phyloP scores from a whole-genome alignment of 1,284 basidiomycete species.

The Leccinum subspadiceum region DNA sequence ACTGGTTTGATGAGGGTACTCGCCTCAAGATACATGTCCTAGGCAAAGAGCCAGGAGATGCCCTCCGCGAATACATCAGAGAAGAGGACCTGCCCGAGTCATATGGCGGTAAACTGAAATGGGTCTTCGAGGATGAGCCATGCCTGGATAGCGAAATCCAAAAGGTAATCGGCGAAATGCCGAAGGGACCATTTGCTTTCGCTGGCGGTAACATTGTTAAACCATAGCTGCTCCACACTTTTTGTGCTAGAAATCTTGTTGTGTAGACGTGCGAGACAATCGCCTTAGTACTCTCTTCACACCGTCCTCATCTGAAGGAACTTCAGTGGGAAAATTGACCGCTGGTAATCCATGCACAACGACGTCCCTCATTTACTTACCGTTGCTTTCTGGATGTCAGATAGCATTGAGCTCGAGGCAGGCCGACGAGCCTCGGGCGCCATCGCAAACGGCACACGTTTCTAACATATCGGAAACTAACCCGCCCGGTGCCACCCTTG shows the following conservation, averaged over 20 bases:
- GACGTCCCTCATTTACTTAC: neutral
- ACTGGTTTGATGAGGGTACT: slow-evolving; percentile 77
- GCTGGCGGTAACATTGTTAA: slow-evolving; percentile 39
- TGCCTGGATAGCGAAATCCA: slow-evolving; percentile 48
- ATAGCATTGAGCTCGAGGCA: neutral
- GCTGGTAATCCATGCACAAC: neutral
- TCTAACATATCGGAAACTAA: neutral
- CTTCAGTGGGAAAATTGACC: neutral
- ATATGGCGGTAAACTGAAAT: slow-evolving; percentile 71
- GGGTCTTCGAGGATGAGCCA: slow-evolving; percentile 64
- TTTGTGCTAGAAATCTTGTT: neutral
- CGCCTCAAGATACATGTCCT: slow-evolving; percentile 69
- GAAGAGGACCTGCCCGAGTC: slow-evolving; percentile 54
- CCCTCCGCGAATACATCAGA: slow-evolving; percentile 53
- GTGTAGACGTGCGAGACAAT: neutral
- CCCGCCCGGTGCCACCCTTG: neutral
- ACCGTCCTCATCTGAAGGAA: neutral
- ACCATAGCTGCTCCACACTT: slow-evolving; percentile 6
- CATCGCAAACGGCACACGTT: neutral
- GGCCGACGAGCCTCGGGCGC: neutral
- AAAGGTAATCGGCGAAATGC: slow-evolving; percentile 43
- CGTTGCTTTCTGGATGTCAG: neutral
- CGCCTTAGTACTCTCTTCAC: neutral
- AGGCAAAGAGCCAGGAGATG: slow-evolving; percentile 51
- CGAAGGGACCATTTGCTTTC: slow-evolving; percentile 53